Base-by-base conservation (phyloP, 805 yeast genomes). In the Lachancea nothofagi region DNA sequence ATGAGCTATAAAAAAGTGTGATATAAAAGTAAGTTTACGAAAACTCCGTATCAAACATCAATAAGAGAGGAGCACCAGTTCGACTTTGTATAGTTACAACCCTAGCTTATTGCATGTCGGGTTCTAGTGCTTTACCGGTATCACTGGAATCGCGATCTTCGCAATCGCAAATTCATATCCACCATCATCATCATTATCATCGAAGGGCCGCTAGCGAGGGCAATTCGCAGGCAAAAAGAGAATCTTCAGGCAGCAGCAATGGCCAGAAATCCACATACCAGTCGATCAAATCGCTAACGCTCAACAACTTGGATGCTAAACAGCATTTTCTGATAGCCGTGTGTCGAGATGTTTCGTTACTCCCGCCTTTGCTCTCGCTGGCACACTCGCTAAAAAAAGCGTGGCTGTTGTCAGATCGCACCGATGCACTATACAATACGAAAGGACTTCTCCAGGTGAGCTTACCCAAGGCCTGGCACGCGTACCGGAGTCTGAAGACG, bases 271-370 rank as follows among this genome's bases (percentile, higher is more conserved):
- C 45, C 13, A 44, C 55, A 13, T 60, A 57, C 22, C 42, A 47
- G 22, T 55, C 62, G 8, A 54, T 77, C 33, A 83, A 83, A 55
- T 67, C 71, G 22, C 59, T 84, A 17, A 90, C 94, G 0, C 66
- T 86, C 42, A 77, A 76, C 47, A 76, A 85, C 47, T 65, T 86
- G 45, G 80, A 80, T 43, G 84, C 93, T 1, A 71, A 77, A 45
- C 88, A 85, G 51, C 93, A 85, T 56, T 71, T 83, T 43, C 71
- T 82, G 4, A 69, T 86, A 44, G 88, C 93, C 0, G 61, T 79
- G n/a, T 81, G 90, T 48, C 69, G 95, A 34, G 93, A 86, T 50
- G 65, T 85, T 21, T 84, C 94, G 2, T 65, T 88, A 4, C 60
- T 81, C 5, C 85, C 87, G 1, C 75, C 83, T n/a, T 53, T 78